Percentiles rank a stretch among this genome's conserved stretches.
Conservation (phyloP, 1,139 yeast genomes). For the Blastobotrys arbuscula region DNA sequence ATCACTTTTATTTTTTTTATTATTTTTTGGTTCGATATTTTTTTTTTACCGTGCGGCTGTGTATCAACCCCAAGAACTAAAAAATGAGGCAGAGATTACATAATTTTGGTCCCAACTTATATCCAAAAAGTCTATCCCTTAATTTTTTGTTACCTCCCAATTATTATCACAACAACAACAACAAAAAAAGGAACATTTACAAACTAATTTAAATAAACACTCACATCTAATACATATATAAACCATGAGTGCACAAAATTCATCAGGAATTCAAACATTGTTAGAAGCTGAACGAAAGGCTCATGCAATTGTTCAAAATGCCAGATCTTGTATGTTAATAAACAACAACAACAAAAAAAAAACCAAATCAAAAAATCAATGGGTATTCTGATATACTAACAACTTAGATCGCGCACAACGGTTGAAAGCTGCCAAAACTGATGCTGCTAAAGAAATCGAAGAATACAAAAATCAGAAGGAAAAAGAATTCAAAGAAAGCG, state of each 20-base stretch:
- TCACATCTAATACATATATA: neutral
- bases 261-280: conserved; percentile 41
- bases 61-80: neutral
- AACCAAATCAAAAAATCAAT: too few species aligned
- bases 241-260: conserved; percentile 37
- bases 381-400: neutral
- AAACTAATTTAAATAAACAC: neutral
- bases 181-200: neutral
- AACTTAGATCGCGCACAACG: conserved; percentile 65
- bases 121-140: neutral
- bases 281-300: conserved; percentile 87
- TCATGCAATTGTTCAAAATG: conserved; percentile 86
- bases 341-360: too few species aligned
- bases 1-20: neutral
- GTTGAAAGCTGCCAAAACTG: conserved; percentile 89
- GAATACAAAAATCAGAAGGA: conserved; percentile 84
- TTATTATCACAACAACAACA: neutral
- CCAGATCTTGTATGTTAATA: conserved; percentile 56
- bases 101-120: neutral
- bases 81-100: neutral
- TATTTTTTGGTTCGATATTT: neutral
- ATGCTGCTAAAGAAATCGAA: conserved; percentile 85
- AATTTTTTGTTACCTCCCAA: neutral
- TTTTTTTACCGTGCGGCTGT: neutral
- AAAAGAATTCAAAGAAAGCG: conserved; percentile 67